Percentiles rank a stretch among this genome's conserved stretches.
Conservation (phyloP, 805 yeast genomes). For the Suhomyces faveliae region DNA sequence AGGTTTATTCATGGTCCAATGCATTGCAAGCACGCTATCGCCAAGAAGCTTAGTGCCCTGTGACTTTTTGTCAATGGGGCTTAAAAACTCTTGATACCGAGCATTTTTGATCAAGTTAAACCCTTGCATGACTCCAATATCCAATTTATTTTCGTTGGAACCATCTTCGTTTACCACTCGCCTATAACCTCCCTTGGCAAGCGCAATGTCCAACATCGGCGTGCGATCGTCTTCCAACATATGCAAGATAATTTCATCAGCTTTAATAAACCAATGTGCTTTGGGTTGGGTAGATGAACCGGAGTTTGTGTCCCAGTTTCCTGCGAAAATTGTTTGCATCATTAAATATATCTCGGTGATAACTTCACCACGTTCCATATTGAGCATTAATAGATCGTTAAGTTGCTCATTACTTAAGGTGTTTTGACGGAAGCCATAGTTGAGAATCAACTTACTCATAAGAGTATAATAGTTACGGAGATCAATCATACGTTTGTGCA, state of each 20-base stretch:
- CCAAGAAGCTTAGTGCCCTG: neutral
- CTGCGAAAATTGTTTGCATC: constrained; percentile 37
- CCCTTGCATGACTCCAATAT: constrained; percentile 38
- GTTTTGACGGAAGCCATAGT: constrained; percentile 48
- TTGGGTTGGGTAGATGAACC: constrained; percentile 17
- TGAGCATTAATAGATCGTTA: constrained; percentile 42
- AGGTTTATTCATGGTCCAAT: constrained; percentile 43
- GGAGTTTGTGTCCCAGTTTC: constrained; percentile 23
- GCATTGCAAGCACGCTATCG: constrained; percentile 28
- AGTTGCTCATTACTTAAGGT: constrained; percentile 49
- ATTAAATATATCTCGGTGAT: constrained; percentile 34
- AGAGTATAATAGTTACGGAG: constrained; percentile 50
- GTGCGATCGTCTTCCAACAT: constrained; percentile 41
- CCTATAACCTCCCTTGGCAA: constrained; percentile 34
- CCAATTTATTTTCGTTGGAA: constrained; percentile 37
- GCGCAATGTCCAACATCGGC: constrained; percentile 38
- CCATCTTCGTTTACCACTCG: constrained; percentile 40
- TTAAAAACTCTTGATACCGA: constrained; percentile 32
- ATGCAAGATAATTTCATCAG: constrained; percentile 40
- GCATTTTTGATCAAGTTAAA: constrained; percentile 34
- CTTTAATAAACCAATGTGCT: constrained; percentile 36
- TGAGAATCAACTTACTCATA: constrained; percentile 42
- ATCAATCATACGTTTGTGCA: constrained; percentile 45
- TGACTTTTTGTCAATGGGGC: constrained; percentile 20
- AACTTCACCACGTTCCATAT: constrained; percentile 31